phyloP scores from a whole-genome alignment of 768 basidiomycete genomes.

The Mycena sanguinolenta region DNA sequence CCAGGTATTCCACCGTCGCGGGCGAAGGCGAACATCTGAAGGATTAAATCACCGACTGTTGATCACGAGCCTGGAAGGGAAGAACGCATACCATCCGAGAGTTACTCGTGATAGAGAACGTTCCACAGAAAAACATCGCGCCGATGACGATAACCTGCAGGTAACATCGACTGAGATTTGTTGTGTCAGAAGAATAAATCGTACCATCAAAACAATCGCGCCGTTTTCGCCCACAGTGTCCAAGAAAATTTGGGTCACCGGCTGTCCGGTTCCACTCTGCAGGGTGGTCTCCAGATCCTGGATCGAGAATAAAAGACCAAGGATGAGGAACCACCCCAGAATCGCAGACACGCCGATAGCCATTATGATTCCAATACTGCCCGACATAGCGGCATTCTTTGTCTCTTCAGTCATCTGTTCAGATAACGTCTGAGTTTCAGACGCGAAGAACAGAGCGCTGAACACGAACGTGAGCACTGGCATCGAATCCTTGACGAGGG shows the following conservation, averaged over 20 bases:
- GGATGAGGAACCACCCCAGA: constrained; percentile 81
- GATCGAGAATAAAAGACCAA: constrained; percentile 82
- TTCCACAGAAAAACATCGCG: constrained; percentile 83
- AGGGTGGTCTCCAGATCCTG: constrained; percentile 75
- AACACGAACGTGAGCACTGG: constrained; percentile 70
- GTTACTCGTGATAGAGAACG: constrained; percentile 84
- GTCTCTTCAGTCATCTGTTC: constrained; percentile 85
- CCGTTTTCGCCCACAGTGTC: constrained; percentile 82
- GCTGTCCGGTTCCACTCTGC: constrained; percentile 68
- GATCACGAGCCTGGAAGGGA: not conserved
- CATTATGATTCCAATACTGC: constrained; percentile 76
- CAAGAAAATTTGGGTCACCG: constrained; percentile 83
- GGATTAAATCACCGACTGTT: not conserved
- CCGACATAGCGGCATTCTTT: constrained; percentile 74
- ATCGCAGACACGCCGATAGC: constrained; percentile 79
- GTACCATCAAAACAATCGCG: constrained; percentile 80
- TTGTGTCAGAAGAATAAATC: constrained; percentile 12
- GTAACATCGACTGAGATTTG: not conserved
- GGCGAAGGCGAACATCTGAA: constrained; percentile 80
- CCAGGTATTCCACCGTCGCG: constrained; percentile 83
- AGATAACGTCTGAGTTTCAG: not conserved
- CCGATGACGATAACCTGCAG: constrained; percentile 73
- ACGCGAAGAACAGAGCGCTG: not conserved
- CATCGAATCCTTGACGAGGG: constrained; percentile 70
- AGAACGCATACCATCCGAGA: constrained; percentile 69